A percentile compares a stretch with the other conserved stretches of the same genome.
These are phyloP conservation scores for Cyanidiococcus yangmingshanensis DNA, from an alignment of 23 red algal species.

Conservation along the genomic window DNA sequence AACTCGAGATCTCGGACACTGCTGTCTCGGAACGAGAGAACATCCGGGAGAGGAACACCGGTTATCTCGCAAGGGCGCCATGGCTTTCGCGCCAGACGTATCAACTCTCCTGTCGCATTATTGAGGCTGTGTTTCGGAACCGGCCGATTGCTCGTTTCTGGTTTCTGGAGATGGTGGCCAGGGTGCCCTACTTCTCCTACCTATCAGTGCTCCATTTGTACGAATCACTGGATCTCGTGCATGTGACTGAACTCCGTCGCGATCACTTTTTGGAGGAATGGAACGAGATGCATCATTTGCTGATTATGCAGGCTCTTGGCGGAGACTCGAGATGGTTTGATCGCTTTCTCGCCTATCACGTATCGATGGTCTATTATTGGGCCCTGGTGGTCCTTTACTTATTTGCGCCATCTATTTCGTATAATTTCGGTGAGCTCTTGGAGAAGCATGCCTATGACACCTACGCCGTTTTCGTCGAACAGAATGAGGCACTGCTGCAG, in stretches of 20 bases:
- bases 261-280: conserved; percentile 32
- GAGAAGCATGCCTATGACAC: conserved; percentile 42
- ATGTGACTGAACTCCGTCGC: not conserved
- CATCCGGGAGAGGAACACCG: not conserved
- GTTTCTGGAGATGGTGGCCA: conserved; percentile 31
- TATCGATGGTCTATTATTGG: conserved; percentile 36
- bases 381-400: conserved; percentile 18
- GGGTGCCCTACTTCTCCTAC: conserved; percentile 36
- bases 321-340: conserved; percentile 26
- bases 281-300: conserved; percentile 36
- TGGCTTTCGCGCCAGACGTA: conserved; percentile 6
- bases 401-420: conserved; percentile 22
- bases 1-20: not conserved
- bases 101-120: conserved; percentile 21
- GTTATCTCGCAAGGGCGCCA: not conserved
- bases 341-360: conserved; percentile 33
- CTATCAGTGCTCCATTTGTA: conserved; percentile 35
- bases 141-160: conserved; percentile 50
- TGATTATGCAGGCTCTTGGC: conserved; percentile 33
- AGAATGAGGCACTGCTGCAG: not conserved
- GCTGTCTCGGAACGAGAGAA: not conserved
- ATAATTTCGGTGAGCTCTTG: conserved; percentile 29
- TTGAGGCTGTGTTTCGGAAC: conserved; percentile 42
- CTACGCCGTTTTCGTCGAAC: conserved; percentile 25
- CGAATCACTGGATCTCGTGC: conserved; percentile 16